Base-by-base conservation (phyloP, 768 basidiomycete species). In the Termitomyces sp. region DNA sequence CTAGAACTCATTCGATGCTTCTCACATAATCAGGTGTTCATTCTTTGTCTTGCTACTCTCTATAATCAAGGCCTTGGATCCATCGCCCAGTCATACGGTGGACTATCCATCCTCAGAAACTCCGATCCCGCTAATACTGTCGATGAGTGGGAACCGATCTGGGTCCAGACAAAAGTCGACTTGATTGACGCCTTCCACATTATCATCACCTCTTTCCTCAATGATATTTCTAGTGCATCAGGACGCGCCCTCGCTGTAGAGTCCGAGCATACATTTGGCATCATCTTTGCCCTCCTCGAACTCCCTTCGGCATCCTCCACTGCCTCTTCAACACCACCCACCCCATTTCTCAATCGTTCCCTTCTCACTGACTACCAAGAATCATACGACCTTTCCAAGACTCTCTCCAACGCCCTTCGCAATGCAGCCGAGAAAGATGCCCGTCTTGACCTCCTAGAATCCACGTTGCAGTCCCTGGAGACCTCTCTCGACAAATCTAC, bases 311-410 rank as follows among this genome's bases (percentile, higher is more conserved):
- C 75, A 8, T 73, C 73, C 1, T 60, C 67, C 6, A 65, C 66
- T 37, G 50, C 63, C 7, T 42, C 60, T 9, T 56, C 47, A 17
- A 52, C 54, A 7, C n/a, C 53, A 15, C 62, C 64, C 1, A 79
- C 73, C 15, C 81, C 83, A 3, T 91, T 89, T 70, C 76, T 89
- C 57, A 81, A 89, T 62, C 80, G 77, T 26, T 65, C 87, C 11
- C 74, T 92, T 22, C 68, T 92, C 11, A 77, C 77, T 6, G 90
- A 92, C 63, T 90, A 91, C 66, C 84, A 90, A 56, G 75, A 83
- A 41, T 71, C 83, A 1, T 87, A 90, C 66, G 75, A 81, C 46
- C 71, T 91, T 12, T 75, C 79, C 8, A 69, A 65, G 26, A 77
- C 76, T 0, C 76, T 90, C 26, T 63, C 74, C 14, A 68, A 70